Base-by-base conservation (phyloP, 2,329 filamentous ascomycete species). In the Paracoccidioides brasiliensis region DNA sequence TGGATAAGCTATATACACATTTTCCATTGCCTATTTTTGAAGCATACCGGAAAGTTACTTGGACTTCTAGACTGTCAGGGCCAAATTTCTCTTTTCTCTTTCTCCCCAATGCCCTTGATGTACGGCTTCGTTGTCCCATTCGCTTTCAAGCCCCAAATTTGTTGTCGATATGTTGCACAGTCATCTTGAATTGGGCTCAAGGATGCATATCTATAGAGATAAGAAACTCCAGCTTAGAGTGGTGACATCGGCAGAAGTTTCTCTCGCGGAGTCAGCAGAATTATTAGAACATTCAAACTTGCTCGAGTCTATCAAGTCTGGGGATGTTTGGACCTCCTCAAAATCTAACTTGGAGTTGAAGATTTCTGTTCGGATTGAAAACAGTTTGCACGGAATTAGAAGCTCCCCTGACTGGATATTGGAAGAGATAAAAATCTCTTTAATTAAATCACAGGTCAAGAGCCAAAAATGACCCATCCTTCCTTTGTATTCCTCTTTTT, bases 241-340 rank as follows among this genome's bases (percentile, higher is more conserved):
- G 44, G 58, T 55, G 40, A 61, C 61, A 10, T 64, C 61, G 40
- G 58, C 58, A 5, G 52, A 59, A 14, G 45, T 66, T 12, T 51
- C 55, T 12, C 40, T 55, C 41, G 44, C 55, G 2, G 30, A 51
- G 6, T 32, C 41, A 5, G 15, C 9, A 7, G 10, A 9, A 22
- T 30, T n/a, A 28, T 41, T 40, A 3, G 15, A 30, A 22, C 8
- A n/a, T 60, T n/a, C 41, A 54, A 35, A 42, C 32, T 50, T 32
- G 2, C 6, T 54, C 35, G 42, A 62, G 4, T 7, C 50, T 14
- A 41, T 61, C 28, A 12, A 53, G 46, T 54, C 55, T 42, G 28
- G 48, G 52, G 49, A 56, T 12, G 30, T 64, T 33, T 72, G 69
- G 69, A 58, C 68, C 6, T 60, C 56, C 37, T 63, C 67, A 54